Conservation (phyloP, 2,329 filamentous ascomycete species). For the Verticillium klebahnii region DNA sequence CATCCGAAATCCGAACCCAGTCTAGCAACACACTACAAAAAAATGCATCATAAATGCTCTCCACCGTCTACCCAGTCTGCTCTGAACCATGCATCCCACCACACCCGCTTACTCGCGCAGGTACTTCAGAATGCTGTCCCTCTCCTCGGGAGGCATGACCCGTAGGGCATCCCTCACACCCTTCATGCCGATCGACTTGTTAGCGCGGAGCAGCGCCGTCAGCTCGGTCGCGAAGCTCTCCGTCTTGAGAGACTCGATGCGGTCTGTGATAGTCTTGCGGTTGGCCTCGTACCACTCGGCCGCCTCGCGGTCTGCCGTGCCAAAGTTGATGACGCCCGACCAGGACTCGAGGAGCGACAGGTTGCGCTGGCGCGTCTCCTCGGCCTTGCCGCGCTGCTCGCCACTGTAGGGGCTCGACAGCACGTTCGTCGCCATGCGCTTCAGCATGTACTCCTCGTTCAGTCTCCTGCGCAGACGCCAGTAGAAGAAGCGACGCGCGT, state of each 20-base stretch:
- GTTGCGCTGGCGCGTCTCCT: slow-evolving; percentile 59
- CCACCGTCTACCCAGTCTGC: background rate
- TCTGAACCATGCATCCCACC: background rate
- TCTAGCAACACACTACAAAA: background rate
- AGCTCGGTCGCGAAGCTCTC: slow-evolving; percentile 56
- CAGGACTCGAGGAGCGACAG: slow-evolving; percentile 76
- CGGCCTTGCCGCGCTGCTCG: slow-evolving; percentile 27
- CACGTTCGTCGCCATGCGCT: slow-evolving; percentile 63
- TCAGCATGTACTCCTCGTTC: slow-evolving; percentile 96
- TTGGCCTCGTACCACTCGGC: slow-evolving; percentile 97
- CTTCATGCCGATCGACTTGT: slow-evolving; percentile 68
- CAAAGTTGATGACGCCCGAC: slow-evolving; percentile 74
- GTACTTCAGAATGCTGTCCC: slow-evolving; percentile 71
- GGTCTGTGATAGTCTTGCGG: slow-evolving; percentile 73
- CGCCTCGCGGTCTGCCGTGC: slow-evolving; percentile 74
- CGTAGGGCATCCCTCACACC: slow-evolving; percentile 82
- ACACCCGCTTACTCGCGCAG: slow-evolving; percentile 34
- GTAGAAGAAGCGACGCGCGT: slow-evolving; percentile 97
- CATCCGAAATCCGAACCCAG: background rate
- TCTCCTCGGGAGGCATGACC: slow-evolving; percentile 83
- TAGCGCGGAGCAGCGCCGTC: slow-evolving; percentile 36
- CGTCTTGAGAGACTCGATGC: slow-evolving; percentile 78
- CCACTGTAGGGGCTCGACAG: slow-evolving; percentile 24
- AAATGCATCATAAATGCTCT: background rate
- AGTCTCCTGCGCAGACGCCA: slow-evolving; percentile 96